A percentile compares a stretch with the other conserved stretches of the same genome.
Evolutionary conservation across 2,329 filamentous ascomycete species (phyloP).

Genomic region (Aspergillus pseudotamarii): DNA sequence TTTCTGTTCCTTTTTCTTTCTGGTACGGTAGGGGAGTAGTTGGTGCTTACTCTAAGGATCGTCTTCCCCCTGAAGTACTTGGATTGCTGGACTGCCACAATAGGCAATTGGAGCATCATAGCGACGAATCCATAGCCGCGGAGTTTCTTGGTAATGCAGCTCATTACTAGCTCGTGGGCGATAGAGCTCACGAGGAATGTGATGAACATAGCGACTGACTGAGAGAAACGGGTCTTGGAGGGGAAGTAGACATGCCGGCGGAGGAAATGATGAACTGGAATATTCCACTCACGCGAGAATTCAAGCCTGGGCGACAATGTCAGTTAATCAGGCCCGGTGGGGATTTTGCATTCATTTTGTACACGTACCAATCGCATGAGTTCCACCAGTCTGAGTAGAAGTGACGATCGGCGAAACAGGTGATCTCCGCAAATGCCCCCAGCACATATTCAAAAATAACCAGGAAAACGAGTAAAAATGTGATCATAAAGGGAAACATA

Average conservation of each 20-base stretch:
- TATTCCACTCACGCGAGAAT: slow-evolving; percentile 95
- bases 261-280: slow-evolving; percentile 96
- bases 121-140: slow-evolving; percentile 90
- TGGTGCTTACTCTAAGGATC: slow-evolving; percentile 67
- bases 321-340: background rate
- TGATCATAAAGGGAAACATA: slow-evolving; percentile 96
- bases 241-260: slow-evolving; percentile 91
- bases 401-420: slow-evolving; percentile 86
- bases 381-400: slow-evolving; percentile 84
- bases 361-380: slow-evolving; percentile 51
- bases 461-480: slow-evolving; percentile 91
- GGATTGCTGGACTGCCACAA: slow-evolving; percentile 87
- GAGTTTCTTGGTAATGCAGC: slow-evolving; percentile 95
- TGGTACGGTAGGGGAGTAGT: background rate
- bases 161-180: slow-evolving; percentile 95
- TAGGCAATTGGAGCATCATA: slow-evolving; percentile 96
- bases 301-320: slow-evolving; percentile 65
- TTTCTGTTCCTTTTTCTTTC: background rate
- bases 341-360: background rate
- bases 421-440: slow-evolving; percentile 92
- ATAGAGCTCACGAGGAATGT: slow-evolving; percentile 89
- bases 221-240: slow-evolving; percentile 74
- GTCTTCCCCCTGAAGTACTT: slow-evolving; percentile 72
- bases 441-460: slow-evolving; percentile 98
- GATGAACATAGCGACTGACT: slow-evolving; percentile 76